Evolutionary conservation across 2,329 filamentous ascomycete genomes (phyloP), one percentile per base, ranked within the genome.

Genomic region (Fonsecaea nubica): DNA sequence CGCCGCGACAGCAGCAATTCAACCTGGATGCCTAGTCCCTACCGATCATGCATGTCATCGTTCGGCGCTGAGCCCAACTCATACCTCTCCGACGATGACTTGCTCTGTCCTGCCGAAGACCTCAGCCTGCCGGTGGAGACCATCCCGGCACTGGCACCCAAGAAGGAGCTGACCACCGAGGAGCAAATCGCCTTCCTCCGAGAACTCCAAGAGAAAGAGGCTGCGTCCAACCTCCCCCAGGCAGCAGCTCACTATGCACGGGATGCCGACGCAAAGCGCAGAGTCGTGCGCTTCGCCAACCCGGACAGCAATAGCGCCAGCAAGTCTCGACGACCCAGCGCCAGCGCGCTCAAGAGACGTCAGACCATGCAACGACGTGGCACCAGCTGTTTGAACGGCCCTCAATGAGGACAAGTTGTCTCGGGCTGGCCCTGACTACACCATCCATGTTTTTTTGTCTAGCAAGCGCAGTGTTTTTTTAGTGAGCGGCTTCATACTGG

Each of bases 41-140:
- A 73, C 63, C 59, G 70, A 40, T 73, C 71, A 45, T 73, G 71
- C 63, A 69, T 72, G 64, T 69, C 67, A 45, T 69, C 71, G 13
- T 70, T 67, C 52, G 65, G 69, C 45, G 21, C 64, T 8, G 70
- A 70, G 58, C 55, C 70, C 32, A 71, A 59, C 66, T 72, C 70
- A 35, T 73, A 72, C 58, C 66, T 73, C 30, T 72, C 71, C n/a
- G 71, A 73, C 45, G 71, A 73, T 45, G 71, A 73, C 58, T 67
- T 73, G 18, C 66, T 73, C 21, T 67, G 60, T 32, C 48, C 68
- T 10, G 45, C 60, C 9, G 69, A 71, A 35, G 45, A 61, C 15
- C 64, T 71, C 32, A 55, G 58, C 30, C 64, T 71, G 21, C 71
- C 71, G 1, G 54, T 72, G 15, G 70, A 73, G 67, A 66, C 67